A percentile compares a stretch with the other conserved stretches of the same genome.
Evolutionary conservation across 116 monocot species (phyloP).

Genomic region (Zostera marina): DNA sequence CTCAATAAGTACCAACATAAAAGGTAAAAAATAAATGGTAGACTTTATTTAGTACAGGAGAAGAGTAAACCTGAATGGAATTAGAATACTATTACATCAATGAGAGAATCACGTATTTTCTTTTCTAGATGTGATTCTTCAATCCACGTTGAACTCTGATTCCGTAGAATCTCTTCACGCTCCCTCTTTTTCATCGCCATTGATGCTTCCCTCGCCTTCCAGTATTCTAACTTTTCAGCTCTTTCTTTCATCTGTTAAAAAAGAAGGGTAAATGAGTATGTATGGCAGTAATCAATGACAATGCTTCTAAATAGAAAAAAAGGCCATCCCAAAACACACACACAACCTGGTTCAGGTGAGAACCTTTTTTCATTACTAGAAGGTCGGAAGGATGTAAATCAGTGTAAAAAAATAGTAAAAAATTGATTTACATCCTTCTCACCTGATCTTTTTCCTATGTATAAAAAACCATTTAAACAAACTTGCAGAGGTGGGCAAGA

Average conservation of each 20-base stretch:
- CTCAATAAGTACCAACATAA: too few species aligned
- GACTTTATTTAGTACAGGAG: background rate
- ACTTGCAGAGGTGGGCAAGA: too few species aligned
- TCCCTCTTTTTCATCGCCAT: conserved; percentile 41
- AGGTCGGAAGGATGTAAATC: too few species aligned
- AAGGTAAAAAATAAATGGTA: too few species aligned
- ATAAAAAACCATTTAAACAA: too few species aligned
- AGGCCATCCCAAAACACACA: background rate
- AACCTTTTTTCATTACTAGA: too few species aligned
- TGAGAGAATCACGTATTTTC: conserved; percentile 38
- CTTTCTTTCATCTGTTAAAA: conserved; percentile 62
- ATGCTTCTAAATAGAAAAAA: background rate
- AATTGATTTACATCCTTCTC: too few species aligned
- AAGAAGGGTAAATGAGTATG: background rate
- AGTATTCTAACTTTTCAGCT: conserved; percentile 69
- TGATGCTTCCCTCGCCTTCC: conserved; percentile 47
- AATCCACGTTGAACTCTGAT: conserved; percentile 75
- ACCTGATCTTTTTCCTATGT: too few species aligned
- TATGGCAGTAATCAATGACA: background rate
- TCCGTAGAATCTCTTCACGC: conserved; percentile 35
- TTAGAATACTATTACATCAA: background rate
- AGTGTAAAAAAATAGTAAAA: too few species aligned
- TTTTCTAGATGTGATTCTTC: conserved; percentile 39
- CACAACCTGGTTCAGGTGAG: too few species aligned
- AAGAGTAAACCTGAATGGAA: background rate